These are phyloP conservation scores for Penicillium arizonense DNA, from an alignment of 495 filamentous ascomycete genomes.

Conservation along the genomic window DNA sequence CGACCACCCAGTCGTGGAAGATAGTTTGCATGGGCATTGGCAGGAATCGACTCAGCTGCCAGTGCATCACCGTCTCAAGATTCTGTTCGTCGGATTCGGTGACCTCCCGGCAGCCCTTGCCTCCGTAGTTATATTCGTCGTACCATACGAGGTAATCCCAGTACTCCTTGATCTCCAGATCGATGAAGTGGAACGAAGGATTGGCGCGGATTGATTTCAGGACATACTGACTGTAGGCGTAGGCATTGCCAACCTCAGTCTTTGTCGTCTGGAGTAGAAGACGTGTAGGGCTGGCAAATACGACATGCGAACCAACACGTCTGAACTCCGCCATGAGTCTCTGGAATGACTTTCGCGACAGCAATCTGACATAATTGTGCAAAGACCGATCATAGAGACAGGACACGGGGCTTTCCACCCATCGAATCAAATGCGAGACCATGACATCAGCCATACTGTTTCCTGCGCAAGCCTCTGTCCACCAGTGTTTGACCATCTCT, in stretches of 20 bases:
- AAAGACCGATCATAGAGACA: conserved; percentile 96
- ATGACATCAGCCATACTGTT: conserved; percentile 95
- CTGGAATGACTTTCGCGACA: conserved; percentile 93
- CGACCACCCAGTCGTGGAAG: conserved; percentile 90
- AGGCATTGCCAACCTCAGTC: conserved; percentile 94
- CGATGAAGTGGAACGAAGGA: conserved; percentile 94
- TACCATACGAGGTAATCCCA: conserved; percentile 99
- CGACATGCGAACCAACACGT: conserved; percentile 87
- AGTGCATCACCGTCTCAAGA: conserved; percentile 96
- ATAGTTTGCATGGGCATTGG: conserved; percentile 74
- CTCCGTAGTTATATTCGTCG: conserved; percentile 97
- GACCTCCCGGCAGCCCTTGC: conserved; percentile 84
- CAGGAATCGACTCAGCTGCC: conserved; percentile 90
- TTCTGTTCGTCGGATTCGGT: conserved; percentile 78
- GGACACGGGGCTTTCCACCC: conserved; percentile 87
- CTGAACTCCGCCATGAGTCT: conserved; percentile 97
- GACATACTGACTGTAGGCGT: conserved; percentile 94
- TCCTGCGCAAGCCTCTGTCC: conserved; percentile 88
- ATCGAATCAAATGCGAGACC: conserved; percentile 95
- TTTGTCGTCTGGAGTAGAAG: conserved; percentile 95
- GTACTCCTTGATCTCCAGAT: conserved; percentile 97
- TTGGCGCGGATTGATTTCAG: conserved; percentile 94
- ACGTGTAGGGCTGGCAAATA: conserved; percentile 87
- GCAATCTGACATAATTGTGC: conserved; percentile 97
- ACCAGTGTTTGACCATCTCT: conserved; percentile 99